A percentile compares a stretch with the other conserved stretches of the same genome.
phyloP scores from a whole-genome alignment of 108 stramenopile genomes.

The Fragilaria radians region DNA sequence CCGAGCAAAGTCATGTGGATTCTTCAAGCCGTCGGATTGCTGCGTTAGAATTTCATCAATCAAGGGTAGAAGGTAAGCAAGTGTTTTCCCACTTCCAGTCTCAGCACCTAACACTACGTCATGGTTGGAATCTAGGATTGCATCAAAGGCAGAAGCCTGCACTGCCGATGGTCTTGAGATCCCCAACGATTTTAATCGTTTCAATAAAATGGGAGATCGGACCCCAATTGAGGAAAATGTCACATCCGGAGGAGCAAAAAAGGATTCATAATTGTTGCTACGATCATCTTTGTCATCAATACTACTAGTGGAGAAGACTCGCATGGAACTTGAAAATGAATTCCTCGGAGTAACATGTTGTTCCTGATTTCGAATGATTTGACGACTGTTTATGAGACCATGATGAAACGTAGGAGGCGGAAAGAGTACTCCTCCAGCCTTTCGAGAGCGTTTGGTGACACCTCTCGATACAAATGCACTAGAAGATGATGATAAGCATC shows the following conservation, averaged over 20 bases:
- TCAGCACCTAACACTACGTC: constrained; percentile 89
- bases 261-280: too few species aligned
- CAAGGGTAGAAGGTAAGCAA: constrained; percentile 90
- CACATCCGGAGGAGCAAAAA: constrained; percentile 28
- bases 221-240: constrained; percentile 67
- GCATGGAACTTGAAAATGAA: too few species aligned
- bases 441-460: too few species aligned
- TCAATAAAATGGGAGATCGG: constrained; percentile 48
- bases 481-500: too few species aligned
- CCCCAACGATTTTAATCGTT: constrained; percentile 38
- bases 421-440: too few species aligned
- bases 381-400: too few species aligned
- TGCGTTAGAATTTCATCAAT: constrained; percentile 64
- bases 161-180: constrained; percentile 59
- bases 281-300: constrained; percentile 21
- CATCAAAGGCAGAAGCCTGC: constrained; percentile 56
- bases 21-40: constrained; percentile 25
- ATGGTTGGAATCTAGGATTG: constrained; percentile 28
- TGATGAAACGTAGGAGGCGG: too few species aligned
- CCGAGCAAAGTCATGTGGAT: constrained; percentile 64
- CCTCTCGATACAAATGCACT: too few species aligned
- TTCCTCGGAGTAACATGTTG: too few species aligned
- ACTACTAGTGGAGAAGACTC: background rate
- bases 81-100: constrained; percentile 95
- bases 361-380: too few species aligned